Percentiles rank a stretch among this genome's conserved stretches.
Evolutionary conservation across 179 eudicot genomes (phyloP).

Genomic region (Spinacia oleracea): DNA sequence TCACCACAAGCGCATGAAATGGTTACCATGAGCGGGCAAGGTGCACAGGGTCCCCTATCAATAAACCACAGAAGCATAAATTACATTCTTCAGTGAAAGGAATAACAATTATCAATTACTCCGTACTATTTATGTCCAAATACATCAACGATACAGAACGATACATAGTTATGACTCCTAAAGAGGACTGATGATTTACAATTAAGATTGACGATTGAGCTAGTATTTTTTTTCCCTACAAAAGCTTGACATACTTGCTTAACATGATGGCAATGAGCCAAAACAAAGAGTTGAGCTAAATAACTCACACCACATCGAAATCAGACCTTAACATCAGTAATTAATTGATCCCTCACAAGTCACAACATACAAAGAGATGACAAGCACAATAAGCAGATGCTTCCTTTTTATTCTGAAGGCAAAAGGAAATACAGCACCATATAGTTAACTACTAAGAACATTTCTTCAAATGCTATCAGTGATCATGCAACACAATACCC

Average conservation of each 20-base stretch:
- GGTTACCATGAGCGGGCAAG: constrained; percentile 96
- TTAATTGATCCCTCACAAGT: background rate
- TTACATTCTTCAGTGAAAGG: background rate
- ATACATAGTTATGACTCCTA: background rate
- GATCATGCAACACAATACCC: background rate
- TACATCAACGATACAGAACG: background rate
- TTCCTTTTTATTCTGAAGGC: background rate
- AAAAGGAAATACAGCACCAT: background rate
- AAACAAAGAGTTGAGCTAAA: background rate
- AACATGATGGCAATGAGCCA: background rate
- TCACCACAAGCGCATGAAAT: constrained; percentile 91
- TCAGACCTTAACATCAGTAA: background rate
- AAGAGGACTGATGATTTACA: background rate
- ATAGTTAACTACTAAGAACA: background rate
- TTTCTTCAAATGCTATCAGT: background rate
- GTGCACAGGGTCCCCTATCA: constrained; percentile 94
- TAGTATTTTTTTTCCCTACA: background rate
- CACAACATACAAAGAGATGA: background rate
- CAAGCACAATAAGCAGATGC: background rate
- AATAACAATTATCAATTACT: background rate
- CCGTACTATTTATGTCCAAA: background rate
- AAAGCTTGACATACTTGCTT: background rate
- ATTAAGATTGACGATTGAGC: background rate
- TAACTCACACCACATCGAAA: background rate
- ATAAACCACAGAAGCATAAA: constrained; percentile 22